Evolutionary conservation across 495 filamentous ascomycete species (phyloP).

Genomic region (Hypoxylon fuscum): DNA sequence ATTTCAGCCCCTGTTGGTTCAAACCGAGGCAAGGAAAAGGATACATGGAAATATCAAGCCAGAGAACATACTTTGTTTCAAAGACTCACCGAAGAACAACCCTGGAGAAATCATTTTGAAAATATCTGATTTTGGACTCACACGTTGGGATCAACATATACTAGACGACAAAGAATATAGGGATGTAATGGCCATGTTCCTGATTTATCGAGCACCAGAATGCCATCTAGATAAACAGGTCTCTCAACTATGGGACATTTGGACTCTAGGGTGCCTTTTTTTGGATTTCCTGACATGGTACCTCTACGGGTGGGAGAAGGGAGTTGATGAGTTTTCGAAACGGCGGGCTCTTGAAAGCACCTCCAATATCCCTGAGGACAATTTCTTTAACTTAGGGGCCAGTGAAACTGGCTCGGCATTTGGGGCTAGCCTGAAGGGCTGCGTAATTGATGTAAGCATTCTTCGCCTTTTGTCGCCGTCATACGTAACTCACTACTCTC

Average conservation of each 20-base stretch:
- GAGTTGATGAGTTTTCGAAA: neutral
- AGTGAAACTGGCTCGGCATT: neutral
- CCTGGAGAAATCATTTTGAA: slow-evolving; percentile 5
- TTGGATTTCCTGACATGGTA: slow-evolving; percentile 15
- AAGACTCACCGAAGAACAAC: neutral
- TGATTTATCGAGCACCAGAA: slow-evolving; percentile 5
- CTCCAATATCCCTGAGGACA: neutral
- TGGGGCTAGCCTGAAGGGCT: slow-evolving; percentile 3
- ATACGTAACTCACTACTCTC: neutral
- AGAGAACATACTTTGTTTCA: slow-evolving; percentile 38
- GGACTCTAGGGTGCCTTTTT: slow-evolving; percentile 4
- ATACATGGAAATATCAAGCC: slow-evolving; percentile 44
- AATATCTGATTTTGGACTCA: slow-evolving; percentile 37
- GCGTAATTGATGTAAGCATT: neutral
- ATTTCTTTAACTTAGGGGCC: neutral
- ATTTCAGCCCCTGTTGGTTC: neutral
- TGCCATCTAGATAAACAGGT: neutral
- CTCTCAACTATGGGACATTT: slow-evolving; percentile 5
- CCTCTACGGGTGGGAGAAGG: neutral
- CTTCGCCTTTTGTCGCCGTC: neutral
- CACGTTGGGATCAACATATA: neutral
- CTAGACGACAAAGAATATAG: no score
- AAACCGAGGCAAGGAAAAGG: neutral
- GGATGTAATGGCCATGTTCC: neutral
- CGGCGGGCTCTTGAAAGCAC: neutral